Evolutionary conservation across 1,284 basidiomycete genomes (phyloP).

Genomic region (Fomitopsis betulina): DNA sequence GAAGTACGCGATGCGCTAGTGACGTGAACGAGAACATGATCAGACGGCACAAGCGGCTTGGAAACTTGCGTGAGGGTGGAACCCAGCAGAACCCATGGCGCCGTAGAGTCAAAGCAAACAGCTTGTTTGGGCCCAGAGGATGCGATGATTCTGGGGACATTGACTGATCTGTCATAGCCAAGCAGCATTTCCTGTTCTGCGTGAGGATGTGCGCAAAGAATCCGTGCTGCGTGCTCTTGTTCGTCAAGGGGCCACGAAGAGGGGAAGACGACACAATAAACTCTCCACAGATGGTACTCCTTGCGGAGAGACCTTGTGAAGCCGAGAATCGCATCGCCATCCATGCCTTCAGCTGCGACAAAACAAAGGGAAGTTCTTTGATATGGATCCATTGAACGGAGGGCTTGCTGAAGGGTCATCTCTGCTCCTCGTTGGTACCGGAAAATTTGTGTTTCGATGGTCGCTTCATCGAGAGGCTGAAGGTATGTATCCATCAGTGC

Average conservation of each 20-base stretch:
- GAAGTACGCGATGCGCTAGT: background rate
- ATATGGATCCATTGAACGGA: slow-evolving; percentile 9
- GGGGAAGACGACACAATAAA: slow-evolving; percentile 11
- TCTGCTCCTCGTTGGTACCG: slow-evolving; percentile 11
- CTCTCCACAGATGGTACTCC: slow-evolving; percentile 14
- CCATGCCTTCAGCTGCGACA: slow-evolving; percentile 7
- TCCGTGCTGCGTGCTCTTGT: background rate
- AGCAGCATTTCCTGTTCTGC: slow-evolving; percentile 10
- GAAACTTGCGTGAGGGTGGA: slow-evolving; percentile 1
- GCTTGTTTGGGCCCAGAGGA: background rate
- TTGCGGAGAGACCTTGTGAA: slow-evolving; percentile 14
- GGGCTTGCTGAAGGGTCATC: slow-evolving; percentile 8
- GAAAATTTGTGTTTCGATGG: background rate
- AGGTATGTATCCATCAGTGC: too few relatives aligned
- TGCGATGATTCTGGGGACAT: background rate
- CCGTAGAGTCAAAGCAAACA: background rate
- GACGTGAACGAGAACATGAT: slow-evolving; percentile 7
- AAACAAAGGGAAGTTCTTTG: slow-evolving; percentile 8
- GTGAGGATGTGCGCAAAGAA: background rate
- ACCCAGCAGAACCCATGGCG: slow-evolving; percentile 6
- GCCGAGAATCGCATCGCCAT: slow-evolving; percentile 14
- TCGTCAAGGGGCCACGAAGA: background rate
- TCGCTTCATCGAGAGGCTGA: too few relatives aligned
- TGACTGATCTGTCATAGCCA: slow-evolving; percentile 2
- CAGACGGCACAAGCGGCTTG: background rate